Conservation (phyloP, 2,329 filamentous ascomycete species). For the Aspergillus pseudoglaucus region DNA sequence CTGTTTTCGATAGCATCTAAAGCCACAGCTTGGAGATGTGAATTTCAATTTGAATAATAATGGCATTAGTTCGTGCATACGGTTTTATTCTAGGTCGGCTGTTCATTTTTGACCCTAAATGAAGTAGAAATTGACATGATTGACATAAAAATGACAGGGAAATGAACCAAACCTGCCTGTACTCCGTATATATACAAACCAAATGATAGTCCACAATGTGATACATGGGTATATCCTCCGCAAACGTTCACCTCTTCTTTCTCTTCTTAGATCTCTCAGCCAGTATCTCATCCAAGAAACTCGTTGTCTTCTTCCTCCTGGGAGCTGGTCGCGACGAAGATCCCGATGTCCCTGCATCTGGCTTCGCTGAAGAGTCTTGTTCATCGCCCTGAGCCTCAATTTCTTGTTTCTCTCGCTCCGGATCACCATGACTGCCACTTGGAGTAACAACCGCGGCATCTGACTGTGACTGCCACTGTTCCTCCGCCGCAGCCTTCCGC, state of each 20-base stretch:
- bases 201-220: no score
- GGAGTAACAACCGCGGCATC: slow-evolving; percentile 3
- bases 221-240: slow-evolving; percentile 1
- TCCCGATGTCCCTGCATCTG: no score
- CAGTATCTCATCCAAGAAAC: slow-evolving; percentile 51
- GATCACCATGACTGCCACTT: slow-evolving; percentile 3
- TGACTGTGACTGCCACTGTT: background rate
- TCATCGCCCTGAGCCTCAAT: background rate
- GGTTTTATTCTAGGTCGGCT: background rate
- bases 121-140: background rate
- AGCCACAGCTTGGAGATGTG: background rate
- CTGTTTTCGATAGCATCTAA: slow-evolving; percentile 8
- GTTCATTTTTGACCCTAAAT: no score
- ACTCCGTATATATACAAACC: no score
- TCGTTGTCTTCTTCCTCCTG: slow-evolving; percentile 36
- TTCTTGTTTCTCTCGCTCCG: background rate
- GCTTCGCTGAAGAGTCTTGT: background rate
- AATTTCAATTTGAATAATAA: background rate
- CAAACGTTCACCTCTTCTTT: slow-evolving; percentile 32
- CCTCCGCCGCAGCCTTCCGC: slow-evolving; percentile 5
- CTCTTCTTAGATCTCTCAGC: slow-evolving; percentile 45
- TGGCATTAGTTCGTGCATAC: background rate
- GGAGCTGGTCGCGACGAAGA: slow-evolving; percentile 13
- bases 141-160: no score
- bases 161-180: no score